Conservation (phyloP, 2,329 filamentous ascomycete species). For the Aspergillus brunneoviolaceus region DNA sequence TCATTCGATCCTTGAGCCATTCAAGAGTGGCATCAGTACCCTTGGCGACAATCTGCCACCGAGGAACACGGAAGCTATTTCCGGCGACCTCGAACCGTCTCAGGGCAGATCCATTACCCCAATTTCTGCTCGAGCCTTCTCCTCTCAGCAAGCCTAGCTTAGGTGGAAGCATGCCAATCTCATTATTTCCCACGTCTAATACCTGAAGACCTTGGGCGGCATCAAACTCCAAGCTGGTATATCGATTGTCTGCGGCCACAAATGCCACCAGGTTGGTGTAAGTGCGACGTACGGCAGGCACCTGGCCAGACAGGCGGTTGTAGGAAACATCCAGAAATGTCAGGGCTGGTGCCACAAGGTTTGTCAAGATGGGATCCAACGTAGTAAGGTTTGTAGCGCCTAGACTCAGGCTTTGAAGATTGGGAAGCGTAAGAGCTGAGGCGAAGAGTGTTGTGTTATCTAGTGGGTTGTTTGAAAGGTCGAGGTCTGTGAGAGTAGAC, state of each 20-base stretch:
- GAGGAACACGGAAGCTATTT: slow-evolving; percentile 84
- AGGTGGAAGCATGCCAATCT: slow-evolving; percentile 77
- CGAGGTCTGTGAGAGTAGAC: slow-evolving; percentile 68
- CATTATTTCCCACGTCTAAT: slow-evolving; percentile 80
- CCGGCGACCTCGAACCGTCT: slow-evolving; percentile 74
- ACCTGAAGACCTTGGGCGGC: slow-evolving; percentile 71
- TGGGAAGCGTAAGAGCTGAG: slow-evolving; percentile 67
- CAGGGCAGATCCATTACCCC: slow-evolving; percentile 50
- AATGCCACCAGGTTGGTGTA: slow-evolving; percentile 73
- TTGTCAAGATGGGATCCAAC: slow-evolving; percentile 63
- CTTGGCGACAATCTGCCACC: slow-evolving; percentile 78
- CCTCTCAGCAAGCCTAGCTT: slow-evolving; percentile 75
- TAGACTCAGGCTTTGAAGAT: slow-evolving; percentile 74
- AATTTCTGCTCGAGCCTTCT: slow-evolving; percentile 39
- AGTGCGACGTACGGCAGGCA: slow-evolving; percentile 64
- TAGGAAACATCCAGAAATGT: slow-evolving; percentile 76
- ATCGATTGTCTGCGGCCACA: slow-evolving; percentile 74
- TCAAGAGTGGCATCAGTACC: slow-evolving; percentile 81
- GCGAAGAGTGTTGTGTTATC: slow-evolving; percentile 64
- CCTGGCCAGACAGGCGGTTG: slow-evolving; percentile 69
- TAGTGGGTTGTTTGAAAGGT: slow-evolving; percentile 73
- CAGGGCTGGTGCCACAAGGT: slow-evolving; percentile 71
- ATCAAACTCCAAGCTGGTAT: slow-evolving; percentile 70
- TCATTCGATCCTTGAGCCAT: slow-evolving; percentile 77
- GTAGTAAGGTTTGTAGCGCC: slow-evolving; percentile 71